Evolutionary conservation across 768 basidiomycete genomes (phyloP), one percentile per base, ranked within the genome.

Genomic region (Tylopilus intermedius): DNA sequence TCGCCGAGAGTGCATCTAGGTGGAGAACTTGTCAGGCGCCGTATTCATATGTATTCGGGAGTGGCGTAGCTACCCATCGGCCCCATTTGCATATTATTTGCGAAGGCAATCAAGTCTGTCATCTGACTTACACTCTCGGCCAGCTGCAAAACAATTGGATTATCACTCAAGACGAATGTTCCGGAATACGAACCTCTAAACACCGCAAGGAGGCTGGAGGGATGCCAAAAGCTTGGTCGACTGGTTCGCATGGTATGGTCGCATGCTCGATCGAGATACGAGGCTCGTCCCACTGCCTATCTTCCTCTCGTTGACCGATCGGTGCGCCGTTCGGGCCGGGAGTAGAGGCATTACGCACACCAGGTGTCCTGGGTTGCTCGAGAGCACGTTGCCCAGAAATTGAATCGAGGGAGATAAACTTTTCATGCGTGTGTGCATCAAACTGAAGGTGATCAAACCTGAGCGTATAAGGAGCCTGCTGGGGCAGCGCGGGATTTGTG

Each of bases 201-300:
- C 88, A 90, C 49, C 90, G 77, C 90, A 91, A 91, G 15, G 90
- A 90, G 3, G 88, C 88, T 64, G 91, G 88, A 6, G 90, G 88
- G 49, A 92, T 89, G 5, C 90, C 90, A 70, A 91, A 92, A 21
- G 86, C 87, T 10, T 8, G 9, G 62, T 91, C 91, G 47, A 92
- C 87, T 8, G 90, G 90, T 61, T 90, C 89, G 5, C 82, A 80
- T 11, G 90, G 90, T 58, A 90, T 79, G n/a, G 74, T 74, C 30
- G 80, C 86, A 33, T 72, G 73, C 15, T 82, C 81, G 44, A 88
- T 80, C 45, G 77, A 59, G 39, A 82, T 70, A 51, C 82, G 69
- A 7, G 82, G 83, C 58, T 89, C 88, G 39, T 87, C 86, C 77
- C 81, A 82, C 61, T 74, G 77, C 59, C 75, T 79, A 21, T 80